phyloP scores from a whole-genome alignment of 2,329 filamentous ascomycete species.

The Emericellopsis cladophorae region DNA sequence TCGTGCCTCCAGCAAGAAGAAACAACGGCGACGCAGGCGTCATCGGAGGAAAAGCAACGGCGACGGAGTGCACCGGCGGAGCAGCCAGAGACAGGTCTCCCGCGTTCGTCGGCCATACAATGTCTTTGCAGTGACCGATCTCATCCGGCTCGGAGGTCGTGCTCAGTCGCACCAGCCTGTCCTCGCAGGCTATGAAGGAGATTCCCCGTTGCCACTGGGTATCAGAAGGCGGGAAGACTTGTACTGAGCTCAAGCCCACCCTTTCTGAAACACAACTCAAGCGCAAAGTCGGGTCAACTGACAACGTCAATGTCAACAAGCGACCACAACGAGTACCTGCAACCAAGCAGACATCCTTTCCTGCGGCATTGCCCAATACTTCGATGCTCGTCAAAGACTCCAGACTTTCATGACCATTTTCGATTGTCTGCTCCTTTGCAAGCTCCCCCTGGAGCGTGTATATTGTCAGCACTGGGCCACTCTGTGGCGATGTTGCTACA shows the following conservation, averaged over 20 bases:
- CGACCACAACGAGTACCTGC: conserved; percentile 40
- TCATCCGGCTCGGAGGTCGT: conserved; percentile 15
- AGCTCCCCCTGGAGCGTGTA: conserved; percentile 13
- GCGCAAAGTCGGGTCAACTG: conserved; percentile 3
- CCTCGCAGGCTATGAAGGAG: conserved; percentile 33
- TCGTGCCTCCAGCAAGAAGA: conserved; percentile 34
- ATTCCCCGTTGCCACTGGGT: too few species aligned
- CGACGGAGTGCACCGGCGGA: conserved; percentile 33
- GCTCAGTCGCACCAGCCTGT: conserved; percentile 28
- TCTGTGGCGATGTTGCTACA: conserved; percentile 19
- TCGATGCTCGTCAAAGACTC: neutral
- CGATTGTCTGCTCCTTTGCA: conserved; percentile 3
- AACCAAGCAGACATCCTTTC: conserved; percentile 12
- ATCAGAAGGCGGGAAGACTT: conserved; percentile 13
- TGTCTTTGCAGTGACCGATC: conserved; percentile 25
- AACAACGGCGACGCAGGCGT: conserved; percentile 24
- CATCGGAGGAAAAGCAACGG: conserved; percentile 10
- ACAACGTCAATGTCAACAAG: conserved; percentile 22
- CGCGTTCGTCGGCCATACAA: conserved; percentile 39
- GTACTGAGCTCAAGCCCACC: conserved; percentile 21
- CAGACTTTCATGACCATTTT: neutral
- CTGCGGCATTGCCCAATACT: neutral
- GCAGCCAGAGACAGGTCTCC: conserved; percentile 30
- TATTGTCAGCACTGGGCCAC: conserved; percentile 18
- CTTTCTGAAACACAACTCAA: conserved; percentile 10